Evolutionary conservation across 1,139 yeast genomes (phyloP), one percentile per base, ranked within the genome.

Genomic region (Yamadazyma dendronema): DNA sequence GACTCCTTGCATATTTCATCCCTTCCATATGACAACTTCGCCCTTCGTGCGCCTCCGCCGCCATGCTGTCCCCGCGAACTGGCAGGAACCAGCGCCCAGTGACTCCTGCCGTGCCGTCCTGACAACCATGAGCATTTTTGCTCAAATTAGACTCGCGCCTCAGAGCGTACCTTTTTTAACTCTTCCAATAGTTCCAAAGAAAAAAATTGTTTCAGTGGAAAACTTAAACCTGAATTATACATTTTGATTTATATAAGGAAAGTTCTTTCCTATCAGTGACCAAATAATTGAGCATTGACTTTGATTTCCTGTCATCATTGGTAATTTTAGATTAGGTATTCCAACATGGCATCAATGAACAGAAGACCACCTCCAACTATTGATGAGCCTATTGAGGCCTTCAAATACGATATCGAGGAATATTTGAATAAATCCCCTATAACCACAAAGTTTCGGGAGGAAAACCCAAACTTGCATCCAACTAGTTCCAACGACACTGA

Each of bases 401-500:
- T 44, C 31, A 30, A 22, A 10, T 40, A 40, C 28, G 48, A 46
- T 31, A 49, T 59, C 24, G 58, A 56, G 24, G 47, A 57, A 10
- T 57, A 57, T 36, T 48, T 59, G 27, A 48, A 49, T 29, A 49
- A 49, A 34, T 53, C 60, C 5, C 59, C 62, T 13, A 48, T 57
- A 29, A 51, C 59, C 30, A 41, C 36, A 34, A 46, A 47, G 26
- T 57, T 54, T 33, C 46, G 65, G 37, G 42, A 42, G 10, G 55
- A 52, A 10, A 57, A 60, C 37, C 65, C 65, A n/a, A 60, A 60
- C 40, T 42, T 60, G 25, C 61, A 53, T 19, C 61, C 62, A 1
- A 36, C 47, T 2, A 30, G 26, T 8, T 34, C 48, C 1, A 40
- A 35, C 28, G 45, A 37, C 13, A 36, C 38, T 23, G 39, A 39